phyloP scores from a whole-genome alignment of 2,329 filamentous ascomycete genomes.

The Monilinia fructicola region DNA sequence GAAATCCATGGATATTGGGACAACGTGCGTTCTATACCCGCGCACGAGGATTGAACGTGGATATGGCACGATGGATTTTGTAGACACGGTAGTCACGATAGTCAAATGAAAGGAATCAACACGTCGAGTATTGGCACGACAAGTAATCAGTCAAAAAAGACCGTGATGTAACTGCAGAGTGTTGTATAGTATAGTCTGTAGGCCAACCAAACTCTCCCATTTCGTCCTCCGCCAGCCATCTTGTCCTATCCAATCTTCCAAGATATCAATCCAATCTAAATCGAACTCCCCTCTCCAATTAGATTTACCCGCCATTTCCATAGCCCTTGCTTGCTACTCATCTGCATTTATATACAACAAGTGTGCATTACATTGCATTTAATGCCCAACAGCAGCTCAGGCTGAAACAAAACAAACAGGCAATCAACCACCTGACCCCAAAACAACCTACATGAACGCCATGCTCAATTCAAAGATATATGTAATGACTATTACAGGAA shows the following conservation, averaged over 20 bases:
- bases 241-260: background rate
- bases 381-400: constrained; percentile 3
- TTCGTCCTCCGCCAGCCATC: background rate
- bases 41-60: background rate
- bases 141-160: background rate
- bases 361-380: background rate
- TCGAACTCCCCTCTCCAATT: constrained; percentile 1
- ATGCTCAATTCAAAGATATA: constrained; percentile 7
- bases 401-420: background rate
- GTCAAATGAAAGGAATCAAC: background rate
- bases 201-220: background rate
- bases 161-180: background rate
- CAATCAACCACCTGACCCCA: background rate
- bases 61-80: background rate
- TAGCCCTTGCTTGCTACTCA: background rate
- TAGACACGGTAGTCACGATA: no score
- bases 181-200: background rate
- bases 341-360: constrained; percentile 4
- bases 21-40: background rate
- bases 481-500: constrained; percentile 1
- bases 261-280: background rate
- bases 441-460: background rate
- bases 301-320: background rate
- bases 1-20: background rate
- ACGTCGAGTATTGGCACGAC: background rate